Conservation (phyloP, 2,329 filamentous ascomycete species). For the Diaporthe citriasiana region DNA sequence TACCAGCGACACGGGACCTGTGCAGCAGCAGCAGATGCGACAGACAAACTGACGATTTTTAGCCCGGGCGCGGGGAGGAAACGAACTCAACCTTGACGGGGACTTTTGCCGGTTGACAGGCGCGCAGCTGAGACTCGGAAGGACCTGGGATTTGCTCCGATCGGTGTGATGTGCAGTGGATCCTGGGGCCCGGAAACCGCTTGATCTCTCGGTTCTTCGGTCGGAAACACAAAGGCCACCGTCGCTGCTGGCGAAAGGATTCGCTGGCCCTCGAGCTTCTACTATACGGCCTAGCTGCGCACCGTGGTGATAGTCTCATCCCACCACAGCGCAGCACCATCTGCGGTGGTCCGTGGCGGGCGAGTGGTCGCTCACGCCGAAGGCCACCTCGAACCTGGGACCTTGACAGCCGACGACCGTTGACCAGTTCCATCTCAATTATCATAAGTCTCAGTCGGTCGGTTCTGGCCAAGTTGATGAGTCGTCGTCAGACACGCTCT, state of each 20-base stretch:
- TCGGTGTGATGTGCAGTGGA: slow-evolving; percentile 44
- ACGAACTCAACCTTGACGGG: slow-evolving; percentile 30
- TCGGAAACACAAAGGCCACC: slow-evolving; percentile 36
- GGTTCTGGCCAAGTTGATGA: slow-evolving; percentile 6
- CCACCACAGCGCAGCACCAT: slow-evolving; percentile 8
- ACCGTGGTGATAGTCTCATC: slow-evolving; percentile 17
- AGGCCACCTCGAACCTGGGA: not conserved
- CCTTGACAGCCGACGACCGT: slow-evolving; percentile 1
- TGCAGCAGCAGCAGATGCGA: not conserved
- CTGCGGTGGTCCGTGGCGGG: slow-evolving; percentile 1
- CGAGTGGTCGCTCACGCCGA: slow-evolving; percentile 1
- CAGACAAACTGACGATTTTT: not conserved
- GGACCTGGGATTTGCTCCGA: slow-evolving; percentile 15
- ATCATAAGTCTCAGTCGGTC: slow-evolving; percentile 4
- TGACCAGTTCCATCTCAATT: slow-evolving; percentile 15
- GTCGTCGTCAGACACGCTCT: slow-evolving; percentile 1
- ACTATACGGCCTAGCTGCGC: not conserved
- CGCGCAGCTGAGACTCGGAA: slow-evolving; percentile 29
- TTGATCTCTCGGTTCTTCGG: slow-evolving; percentile 17
- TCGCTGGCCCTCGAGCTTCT: not conserved
- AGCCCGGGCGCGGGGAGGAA: slow-evolving; percentile 23
- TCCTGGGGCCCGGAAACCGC: slow-evolving; percentile 39
- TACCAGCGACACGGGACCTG: slow-evolving; percentile 18
- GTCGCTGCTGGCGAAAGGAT: slow-evolving; percentile 3
- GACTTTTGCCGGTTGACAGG: slow-evolving; percentile 20